Conservation (phyloP, 1,284 basidiomycete species). For the Mycena citricolor region DNA sequence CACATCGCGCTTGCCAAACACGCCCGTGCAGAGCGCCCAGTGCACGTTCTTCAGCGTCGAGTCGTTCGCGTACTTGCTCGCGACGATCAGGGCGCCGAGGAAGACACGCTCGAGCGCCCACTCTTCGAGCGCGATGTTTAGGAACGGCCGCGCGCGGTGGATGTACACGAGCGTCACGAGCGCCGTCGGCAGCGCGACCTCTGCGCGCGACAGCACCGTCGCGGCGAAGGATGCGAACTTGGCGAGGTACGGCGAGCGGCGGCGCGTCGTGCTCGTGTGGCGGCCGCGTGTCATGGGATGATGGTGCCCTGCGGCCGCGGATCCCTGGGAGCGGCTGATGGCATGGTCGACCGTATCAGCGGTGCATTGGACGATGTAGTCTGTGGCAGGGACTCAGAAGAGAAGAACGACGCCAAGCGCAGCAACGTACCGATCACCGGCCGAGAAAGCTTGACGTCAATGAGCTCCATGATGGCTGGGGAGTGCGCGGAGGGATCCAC, state of each 20-base stretch:
- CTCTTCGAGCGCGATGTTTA: slow-evolving; percentile 56
- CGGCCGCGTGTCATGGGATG: no score
- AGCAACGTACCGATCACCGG: slow-evolving; percentile 46
- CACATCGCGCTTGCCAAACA: slow-evolving; percentile 60
- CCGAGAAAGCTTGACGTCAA: slow-evolving; percentile 45
- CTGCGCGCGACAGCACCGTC: slow-evolving; percentile 51
- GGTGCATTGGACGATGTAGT: slow-evolving; percentile 51
- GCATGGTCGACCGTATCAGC: slow-evolving; percentile 56
- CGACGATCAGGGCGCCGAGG: slow-evolving; percentile 55
- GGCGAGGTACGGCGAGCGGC: slow-evolving; percentile 35
- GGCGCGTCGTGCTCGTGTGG: no score
- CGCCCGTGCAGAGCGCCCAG: slow-evolving; percentile 60
- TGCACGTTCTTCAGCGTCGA: slow-evolving; percentile 62
- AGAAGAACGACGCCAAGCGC: slow-evolving; percentile 1
- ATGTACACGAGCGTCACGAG: slow-evolving; percentile 56
- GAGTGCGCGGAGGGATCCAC: slow-evolving; percentile 49
- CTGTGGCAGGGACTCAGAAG: slow-evolving; percentile 28
- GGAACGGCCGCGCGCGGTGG: slow-evolving; percentile 51
- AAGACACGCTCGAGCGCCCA: slow-evolving; percentile 64
- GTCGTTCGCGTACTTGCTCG: slow-evolving; percentile 61
- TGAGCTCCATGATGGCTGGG: slow-evolving; percentile 46
- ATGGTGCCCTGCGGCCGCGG: slow-evolving; percentile 33
- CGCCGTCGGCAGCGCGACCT: slow-evolving; percentile 49
- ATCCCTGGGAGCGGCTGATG: slow-evolving; percentile 43
- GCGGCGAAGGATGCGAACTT: slow-evolving; percentile 47